phyloP scores from a whole-genome alignment of 2,329 filamentous ascomycete species.

The Stagonosporopsis rhizophila region DNA sequence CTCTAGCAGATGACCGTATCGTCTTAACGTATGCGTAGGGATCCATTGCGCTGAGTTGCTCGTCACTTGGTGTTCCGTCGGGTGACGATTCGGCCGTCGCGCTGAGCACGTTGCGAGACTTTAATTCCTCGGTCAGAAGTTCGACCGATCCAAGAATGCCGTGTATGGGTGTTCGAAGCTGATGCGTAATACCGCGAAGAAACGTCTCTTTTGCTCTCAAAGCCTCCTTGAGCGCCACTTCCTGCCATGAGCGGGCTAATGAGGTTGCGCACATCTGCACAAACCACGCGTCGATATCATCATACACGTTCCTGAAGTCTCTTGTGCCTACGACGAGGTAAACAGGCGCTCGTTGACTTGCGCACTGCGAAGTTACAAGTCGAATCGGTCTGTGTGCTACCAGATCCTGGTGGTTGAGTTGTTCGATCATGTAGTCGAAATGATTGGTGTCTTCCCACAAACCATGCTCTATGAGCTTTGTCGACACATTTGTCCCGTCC shows the following conservation, averaged over 20 bases:
- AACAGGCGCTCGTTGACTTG: slow-evolving; percentile 40
- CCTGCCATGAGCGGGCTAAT: slow-evolving; percentile 51
- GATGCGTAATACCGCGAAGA: slow-evolving; percentile 56
- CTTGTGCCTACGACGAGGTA: slow-evolving; percentile 51
- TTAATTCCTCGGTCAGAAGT: slow-evolving; percentile 53
- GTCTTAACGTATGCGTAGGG: slow-evolving; percentile 42
- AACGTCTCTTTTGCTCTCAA: slow-evolving; percentile 56
- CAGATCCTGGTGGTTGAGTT: slow-evolving; percentile 44
- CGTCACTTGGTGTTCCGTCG: slow-evolving; percentile 20
- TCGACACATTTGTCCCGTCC: slow-evolving; percentile 34
- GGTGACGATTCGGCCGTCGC: slow-evolving; percentile 19
- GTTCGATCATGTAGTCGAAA: slow-evolving; percentile 50
- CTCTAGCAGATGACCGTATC: slow-evolving; percentile 52
- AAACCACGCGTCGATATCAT: slow-evolving; percentile 58
- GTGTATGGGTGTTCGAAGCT: slow-evolving; percentile 58
- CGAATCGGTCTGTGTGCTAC: slow-evolving; percentile 46
- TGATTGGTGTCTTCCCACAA: slow-evolving; percentile 55
- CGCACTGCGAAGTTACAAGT: slow-evolving; percentile 48
- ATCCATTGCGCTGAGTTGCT: slow-evolving; percentile 21
- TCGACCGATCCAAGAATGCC: slow-evolving; percentile 55
- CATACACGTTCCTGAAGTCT: slow-evolving; percentile 54
- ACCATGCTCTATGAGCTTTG: slow-evolving; percentile 46
- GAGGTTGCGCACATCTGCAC: slow-evolving; percentile 51
- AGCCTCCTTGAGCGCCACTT: slow-evolving; percentile 50
- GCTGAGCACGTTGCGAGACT: slow-evolving; percentile 27